phyloP scores from a whole-genome alignment of 176 grass and related monocot genomes.

The Carex pumila region DNA sequence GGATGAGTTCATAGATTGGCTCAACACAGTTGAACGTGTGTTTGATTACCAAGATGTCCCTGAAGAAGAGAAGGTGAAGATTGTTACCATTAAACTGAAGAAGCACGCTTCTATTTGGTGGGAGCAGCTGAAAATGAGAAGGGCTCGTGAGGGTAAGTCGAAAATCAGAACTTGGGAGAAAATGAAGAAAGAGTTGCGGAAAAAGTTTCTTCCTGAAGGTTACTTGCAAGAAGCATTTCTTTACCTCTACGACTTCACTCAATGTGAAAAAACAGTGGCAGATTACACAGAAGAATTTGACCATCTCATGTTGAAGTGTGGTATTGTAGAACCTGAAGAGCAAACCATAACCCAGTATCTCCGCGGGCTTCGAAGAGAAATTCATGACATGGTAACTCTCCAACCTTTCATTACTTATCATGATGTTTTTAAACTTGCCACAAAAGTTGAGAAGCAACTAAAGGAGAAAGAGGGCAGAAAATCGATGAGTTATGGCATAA shows the following conservation, averaged over 20 bases:
- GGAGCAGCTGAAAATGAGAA: no score
- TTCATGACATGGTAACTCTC: background rate
- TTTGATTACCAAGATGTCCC: no score
- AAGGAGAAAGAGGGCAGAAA: background rate
- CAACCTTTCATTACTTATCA: slow-evolving; percentile 6
- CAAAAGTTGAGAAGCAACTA: background rate
- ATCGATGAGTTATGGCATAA: background rate
- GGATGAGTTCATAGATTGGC: no score
- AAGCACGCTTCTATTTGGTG: no score
- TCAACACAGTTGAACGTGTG: no score
- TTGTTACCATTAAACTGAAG: no score
- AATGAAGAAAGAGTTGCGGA: no score
- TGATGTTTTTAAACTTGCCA: background rate
- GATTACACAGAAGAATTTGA: slow-evolving; percentile 11
- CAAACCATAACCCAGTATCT: no score
- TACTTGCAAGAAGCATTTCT: slow-evolving; percentile 6
- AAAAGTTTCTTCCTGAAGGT: background rate
- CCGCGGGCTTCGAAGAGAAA: background rate
- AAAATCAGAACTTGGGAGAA: no score
- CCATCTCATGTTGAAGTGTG: slow-evolving; percentile 20
- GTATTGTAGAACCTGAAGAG: background rate
- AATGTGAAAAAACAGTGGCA: background rate
- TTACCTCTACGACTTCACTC: background rate
- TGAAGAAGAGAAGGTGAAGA: no score
- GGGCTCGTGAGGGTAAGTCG: no score